Evolutionary conservation across 1,284 basidiomycete genomes (phyloP), one percentile per base, ranked within the genome.

Genomic region (Sanguinoderma infundibulare): DNA sequence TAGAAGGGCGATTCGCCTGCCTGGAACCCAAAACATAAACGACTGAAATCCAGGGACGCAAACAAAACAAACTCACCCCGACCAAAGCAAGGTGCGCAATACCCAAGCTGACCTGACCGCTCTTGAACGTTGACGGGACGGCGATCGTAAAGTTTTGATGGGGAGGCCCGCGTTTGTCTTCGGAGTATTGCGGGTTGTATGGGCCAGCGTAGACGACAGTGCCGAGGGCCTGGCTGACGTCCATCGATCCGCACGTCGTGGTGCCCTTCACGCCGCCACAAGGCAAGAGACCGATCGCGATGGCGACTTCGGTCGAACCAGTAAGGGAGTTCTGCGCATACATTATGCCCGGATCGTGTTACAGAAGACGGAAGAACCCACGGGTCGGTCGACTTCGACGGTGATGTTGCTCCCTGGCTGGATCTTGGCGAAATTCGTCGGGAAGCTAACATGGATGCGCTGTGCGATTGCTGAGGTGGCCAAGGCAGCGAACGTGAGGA

Each of bases 91-190:
- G 67, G 66, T 83, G 82, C 32, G 75, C 70, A 5, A 81, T 77
- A 17, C 72, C 75, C 28, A 85, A 67, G 60, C 76, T 74, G 7
- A 77, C 78, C 17, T 58, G 57, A 6, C 81, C 74, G 32, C 72
- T 65, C n/a, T 24, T 51, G 39, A 76, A 62, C 26, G 53, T 49
- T 3, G 68, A 32, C 1, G 83, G 83, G 35, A 86, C 69, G 5
- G 69, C 71, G 28, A 86, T 73, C 5, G 80, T 78, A 65, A 84
- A 83, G 70, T 85, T 85, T 70, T 85, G 77, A 69, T 81, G 74
- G 17, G 81, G 81, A 20, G 78, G 78, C 60, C 76, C 75, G 54
- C 55, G 44, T 5, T 51, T 36, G 22, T 68, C 57, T 30, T 60
- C 64, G 30, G 64, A 55, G 64, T 73, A 73, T 59, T 77, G 53